Conservation (phyloP, 1,284 basidiomycete genomes). For the Fomitiporia mediterranea region DNA sequence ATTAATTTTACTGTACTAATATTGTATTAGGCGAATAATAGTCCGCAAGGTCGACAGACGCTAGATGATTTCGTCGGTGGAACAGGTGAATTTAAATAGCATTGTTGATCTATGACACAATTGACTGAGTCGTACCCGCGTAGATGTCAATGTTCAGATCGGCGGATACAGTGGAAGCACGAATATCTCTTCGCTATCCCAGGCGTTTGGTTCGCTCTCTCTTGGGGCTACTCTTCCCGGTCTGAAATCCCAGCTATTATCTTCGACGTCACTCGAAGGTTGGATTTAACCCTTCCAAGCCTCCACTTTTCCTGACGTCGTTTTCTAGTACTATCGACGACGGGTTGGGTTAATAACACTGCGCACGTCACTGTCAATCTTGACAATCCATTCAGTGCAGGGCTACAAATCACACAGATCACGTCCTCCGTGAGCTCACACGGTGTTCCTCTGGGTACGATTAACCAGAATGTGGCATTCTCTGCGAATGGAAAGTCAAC, state of each 20-base stretch:
- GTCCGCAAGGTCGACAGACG: slow-evolving; percentile 57
- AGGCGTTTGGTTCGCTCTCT: slow-evolving; percentile 60
- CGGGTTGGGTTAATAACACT: slow-evolving; percentile 60
- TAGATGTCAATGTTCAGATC: slow-evolving; percentile 52
- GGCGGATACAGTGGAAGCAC: slow-evolving; percentile 62
- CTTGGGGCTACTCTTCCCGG: slow-evolving; percentile 61
- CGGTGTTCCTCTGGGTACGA: slow-evolving; percentile 63
- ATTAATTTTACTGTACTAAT: slow-evolving; percentile 9
- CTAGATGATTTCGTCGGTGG: slow-evolving; percentile 69
- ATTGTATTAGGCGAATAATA: slow-evolving; percentile 52
- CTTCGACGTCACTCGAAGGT: slow-evolving; percentile 53
- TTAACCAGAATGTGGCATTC: slow-evolving; percentile 55
- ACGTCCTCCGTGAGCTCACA: slow-evolving; percentile 60
- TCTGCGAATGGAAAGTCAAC: slow-evolving; percentile 48
- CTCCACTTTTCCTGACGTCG: neutral
- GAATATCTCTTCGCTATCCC: slow-evolving; percentile 50
- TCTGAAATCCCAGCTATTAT: slow-evolving; percentile 53
- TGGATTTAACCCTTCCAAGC: slow-evolving; percentile 20
- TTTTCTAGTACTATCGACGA: slow-evolving; percentile 56
- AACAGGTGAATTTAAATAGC: slow-evolving; percentile 34
- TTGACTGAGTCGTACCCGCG: neutral
- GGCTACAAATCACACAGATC: slow-evolving; percentile 57
- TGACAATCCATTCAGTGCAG: slow-evolving; percentile 65
- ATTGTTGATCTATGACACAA: slow-evolving; percentile 22
- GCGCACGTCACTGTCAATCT: slow-evolving; percentile 63